Base-by-base conservation (phyloP, 2,329 filamentous ascomycete genomes). In the Pestalotiopsis sp. region DNA sequence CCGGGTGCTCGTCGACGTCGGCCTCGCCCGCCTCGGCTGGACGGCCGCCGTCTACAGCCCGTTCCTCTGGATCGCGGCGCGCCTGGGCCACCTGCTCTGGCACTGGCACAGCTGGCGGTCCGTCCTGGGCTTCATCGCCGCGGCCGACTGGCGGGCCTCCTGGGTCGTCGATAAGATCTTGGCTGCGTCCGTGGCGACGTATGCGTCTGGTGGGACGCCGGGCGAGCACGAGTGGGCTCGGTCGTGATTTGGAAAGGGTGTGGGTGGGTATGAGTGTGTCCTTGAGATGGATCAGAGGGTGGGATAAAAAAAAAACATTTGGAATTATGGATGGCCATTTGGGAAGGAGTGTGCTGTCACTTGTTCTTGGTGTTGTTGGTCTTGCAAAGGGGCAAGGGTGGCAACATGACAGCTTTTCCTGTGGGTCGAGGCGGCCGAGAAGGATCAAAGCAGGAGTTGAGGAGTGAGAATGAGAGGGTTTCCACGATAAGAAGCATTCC, bases 1-100 rank as follows among this genome's bases (percentile, higher is more conserved):
- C 9, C 61, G 61, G 23, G 39, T 65, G 20, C 49, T 68, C 20
- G 25, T 65, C 60, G 45, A 68, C 39, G 60, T 59, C 39, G 67
- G 67, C 9, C 62, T 68, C 38, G 67, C 62, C 38, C 61, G 62
- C 17, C 56, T 68, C 13, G 67, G 67, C 52, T 68, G 67, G 67
- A 64, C 62, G 27, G 67, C 27, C 39, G 52, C 56, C 23, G 60
- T 61, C 7, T 65, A 68, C 62, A 68, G 57, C 23, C 67, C 67
- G 4, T 3, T 66, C 6, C 27, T 66, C 14, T 64, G 61, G 61
- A 9, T 23, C n/a, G 61, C 61, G 3, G 7, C 25, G n/a, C 38
- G 45, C 20, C 61, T 64, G 20, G 61, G 20, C 17, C 11, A 6
- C 39, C n/a, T 49, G 61, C 38, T 64, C 20, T 64, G 36, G 61